phyloP scores from a whole-genome alignment of 768 basidiomycete genomes.

The Trametes villosa region DNA sequence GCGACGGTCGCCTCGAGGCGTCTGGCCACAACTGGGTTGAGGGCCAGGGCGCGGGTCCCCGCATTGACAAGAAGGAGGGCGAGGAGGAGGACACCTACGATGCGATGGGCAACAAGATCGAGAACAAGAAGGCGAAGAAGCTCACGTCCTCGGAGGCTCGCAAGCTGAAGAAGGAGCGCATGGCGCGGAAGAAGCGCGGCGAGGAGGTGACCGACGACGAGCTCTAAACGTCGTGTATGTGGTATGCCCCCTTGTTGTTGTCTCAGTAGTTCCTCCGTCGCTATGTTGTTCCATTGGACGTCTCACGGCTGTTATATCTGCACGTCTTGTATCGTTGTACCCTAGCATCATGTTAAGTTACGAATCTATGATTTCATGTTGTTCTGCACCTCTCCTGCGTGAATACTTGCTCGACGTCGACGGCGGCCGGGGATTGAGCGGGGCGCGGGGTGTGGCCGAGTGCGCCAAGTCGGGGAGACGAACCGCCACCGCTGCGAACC shows the following conservation, averaged over 20 bases:
- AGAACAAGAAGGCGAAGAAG: slow-evolving; percentile 86
- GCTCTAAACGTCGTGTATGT: slow-evolving; percentile 36
- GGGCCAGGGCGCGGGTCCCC: slow-evolving; percentile 92
- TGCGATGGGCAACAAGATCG: slow-evolving; percentile 98
- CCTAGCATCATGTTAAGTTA: slow-evolving; percentile 28
- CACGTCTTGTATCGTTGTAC: slow-evolving; percentile 30
- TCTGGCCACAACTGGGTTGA: slow-evolving; percentile 99
- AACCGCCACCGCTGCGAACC: slow-evolving; percentile 10
- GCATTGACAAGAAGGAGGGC: slow-evolving; percentile 93
- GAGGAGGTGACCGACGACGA: slow-evolving; percentile 74
- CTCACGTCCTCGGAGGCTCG: slow-evolving; percentile 79
- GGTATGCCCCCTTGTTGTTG: slow-evolving; percentile 21
- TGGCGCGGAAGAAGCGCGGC: slow-evolving; percentile 86
- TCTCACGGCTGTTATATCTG: slow-evolving; percentile 25
- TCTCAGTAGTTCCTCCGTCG: slow-evolving; percentile 27
- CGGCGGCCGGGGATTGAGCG: background rate
- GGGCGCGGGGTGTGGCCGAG: slow-evolving; percentile 1
- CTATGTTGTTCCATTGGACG: slow-evolving; percentile 31
- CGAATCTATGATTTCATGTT: slow-evolving; percentile 25
- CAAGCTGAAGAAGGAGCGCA: slow-evolving; percentile 96
- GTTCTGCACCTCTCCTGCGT: background rate
- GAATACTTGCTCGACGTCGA: background rate
- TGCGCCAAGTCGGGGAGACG: slow-evolving; percentile 9
- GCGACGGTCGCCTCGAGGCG: slow-evolving; percentile 92
- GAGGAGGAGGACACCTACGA: slow-evolving; percentile 93